Conservation (phyloP, 352 stramenopile species). For the Peronospora destructor region DNA sequence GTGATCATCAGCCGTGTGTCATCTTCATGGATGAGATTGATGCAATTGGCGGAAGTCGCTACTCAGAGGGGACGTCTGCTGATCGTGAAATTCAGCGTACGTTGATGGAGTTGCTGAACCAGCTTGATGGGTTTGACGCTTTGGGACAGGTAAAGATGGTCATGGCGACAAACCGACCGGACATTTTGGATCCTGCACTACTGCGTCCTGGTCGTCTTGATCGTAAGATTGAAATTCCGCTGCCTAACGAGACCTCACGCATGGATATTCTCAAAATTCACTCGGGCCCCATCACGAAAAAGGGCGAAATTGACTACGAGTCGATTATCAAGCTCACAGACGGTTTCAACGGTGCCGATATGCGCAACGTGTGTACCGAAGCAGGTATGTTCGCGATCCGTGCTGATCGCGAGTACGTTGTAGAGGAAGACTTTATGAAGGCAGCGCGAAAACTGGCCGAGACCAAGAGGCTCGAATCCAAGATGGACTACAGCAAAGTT, state of each 20-base stretch:
- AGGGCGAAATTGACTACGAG: constrained; percentile 99
- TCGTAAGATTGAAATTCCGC: constrained; percentile 99
- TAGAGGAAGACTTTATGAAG: constrained; percentile 99
- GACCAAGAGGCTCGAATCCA: constrained; percentile 99
- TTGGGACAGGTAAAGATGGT: constrained; percentile 98
- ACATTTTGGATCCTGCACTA: constrained; percentile 98
- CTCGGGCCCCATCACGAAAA: constrained; percentile 95
- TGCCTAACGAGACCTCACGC: constrained; percentile 96
- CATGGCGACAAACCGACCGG: constrained; percentile 98
- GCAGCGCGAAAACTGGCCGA: constrained; percentile 98
- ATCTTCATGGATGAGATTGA: constrained; percentile 99
- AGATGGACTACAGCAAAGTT: constrained; percentile 99
- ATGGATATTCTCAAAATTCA: constrained; percentile 99
- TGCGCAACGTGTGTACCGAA: constrained; percentile 98
- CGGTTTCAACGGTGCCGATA: constrained; percentile 99
- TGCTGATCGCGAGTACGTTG: constrained; percentile 96
- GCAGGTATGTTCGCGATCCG: constrained; percentile 98
- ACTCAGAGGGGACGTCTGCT: constrained; percentile 94
- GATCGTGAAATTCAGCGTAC: constrained; percentile 99
- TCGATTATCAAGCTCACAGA: constrained; percentile 99
- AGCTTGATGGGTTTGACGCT: constrained; percentile 99
- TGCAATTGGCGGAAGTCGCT: constrained; percentile 96
- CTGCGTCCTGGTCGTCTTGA: constrained; percentile 96
- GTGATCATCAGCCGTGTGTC: constrained; percentile 97
- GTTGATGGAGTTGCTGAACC: constrained; percentile 99